Conservation (phyloP, 2,329 filamentous ascomycete genomes). For the Ciborinia camelliae region DNA sequence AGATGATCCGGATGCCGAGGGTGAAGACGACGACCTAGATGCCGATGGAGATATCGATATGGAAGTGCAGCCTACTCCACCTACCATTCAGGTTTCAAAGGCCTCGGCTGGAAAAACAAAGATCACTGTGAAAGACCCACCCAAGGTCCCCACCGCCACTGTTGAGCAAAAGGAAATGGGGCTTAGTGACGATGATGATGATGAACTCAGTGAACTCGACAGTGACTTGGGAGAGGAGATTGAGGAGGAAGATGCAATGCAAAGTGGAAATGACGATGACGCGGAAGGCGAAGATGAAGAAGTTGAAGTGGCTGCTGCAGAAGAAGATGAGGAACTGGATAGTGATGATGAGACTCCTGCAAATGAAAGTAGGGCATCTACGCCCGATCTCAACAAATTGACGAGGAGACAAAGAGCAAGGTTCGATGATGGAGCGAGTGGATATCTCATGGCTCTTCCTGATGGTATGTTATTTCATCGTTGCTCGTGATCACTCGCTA, state of each 20-base stretch:
- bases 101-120: slow-evolving; percentile 29
- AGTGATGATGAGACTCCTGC: slow-evolving; percentile 43
- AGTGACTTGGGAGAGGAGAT: slow-evolving; percentile 44
- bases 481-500: slow-evolving; percentile 19
- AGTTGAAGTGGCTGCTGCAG: slow-evolving; percentile 40
- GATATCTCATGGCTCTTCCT: slow-evolving; percentile 43
- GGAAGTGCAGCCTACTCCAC: slow-evolving; percentile 34
- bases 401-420: slow-evolving; percentile 65
- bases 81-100: slow-evolving; percentile 36
- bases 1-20: slow-evolving; percentile 39
- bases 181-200: slow-evolving; percentile 38
- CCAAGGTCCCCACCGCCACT: slow-evolving; percentile 26
- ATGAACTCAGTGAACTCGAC: slow-evolving; percentile 38
- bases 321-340: slow-evolving; percentile 37
- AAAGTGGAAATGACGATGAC: slow-evolving; percentile 40
- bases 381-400: slow-evolving; percentile 62
- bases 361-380: slow-evolving; percentile 52
- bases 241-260: slow-evolving; percentile 48
- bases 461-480: slow-evolving; percentile 36
- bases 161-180: slow-evolving; percentile 36
- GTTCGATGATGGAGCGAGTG: slow-evolving; percentile 49
- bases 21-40: slow-evolving; percentile 44
- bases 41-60: slow-evolving; percentile 43
- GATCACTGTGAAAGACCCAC: slow-evolving; percentile 31
- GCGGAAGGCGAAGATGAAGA: slow-evolving; percentile 48